Conservation (phyloP, 305 asterid species). For the Fraxinus xanthoxyloides region DNA sequence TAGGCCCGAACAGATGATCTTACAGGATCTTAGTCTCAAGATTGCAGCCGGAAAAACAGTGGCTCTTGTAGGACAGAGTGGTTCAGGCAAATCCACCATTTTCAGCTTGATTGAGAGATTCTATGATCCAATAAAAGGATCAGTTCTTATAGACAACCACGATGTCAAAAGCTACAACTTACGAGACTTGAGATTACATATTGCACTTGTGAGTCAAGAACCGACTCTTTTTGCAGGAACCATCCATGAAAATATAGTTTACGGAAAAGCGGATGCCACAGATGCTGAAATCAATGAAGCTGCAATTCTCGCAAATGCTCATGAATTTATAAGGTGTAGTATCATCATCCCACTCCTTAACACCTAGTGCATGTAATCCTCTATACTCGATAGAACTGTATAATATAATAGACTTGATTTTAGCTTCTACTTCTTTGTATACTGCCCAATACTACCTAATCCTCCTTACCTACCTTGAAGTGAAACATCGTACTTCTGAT, state of each 20-base stretch:
- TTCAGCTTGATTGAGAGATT: slow-evolving; percentile 69
- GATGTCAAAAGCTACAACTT: slow-evolving; percentile 60
- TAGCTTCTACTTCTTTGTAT: neutral
- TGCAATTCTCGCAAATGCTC: slow-evolving; percentile 66
- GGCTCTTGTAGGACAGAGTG: slow-evolving; percentile 79
- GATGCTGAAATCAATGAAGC: slow-evolving; percentile 67
- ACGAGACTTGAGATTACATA: slow-evolving; percentile 60
- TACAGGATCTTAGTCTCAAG: slow-evolving; percentile 53
- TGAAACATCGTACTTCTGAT: neutral
- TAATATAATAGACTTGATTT: neutral
- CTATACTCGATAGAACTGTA: neutral
- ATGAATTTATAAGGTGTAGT: slow-evolving; percentile 65
- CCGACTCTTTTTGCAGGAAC: slow-evolving; percentile 70
- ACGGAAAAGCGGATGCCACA: slow-evolving; percentile 50
- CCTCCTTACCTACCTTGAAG: neutral
- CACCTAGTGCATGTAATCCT: neutral
- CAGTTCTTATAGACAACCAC: slow-evolving; percentile 46
- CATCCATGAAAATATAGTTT: slow-evolving; percentile 55
- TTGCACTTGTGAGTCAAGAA: slow-evolving; percentile 78
- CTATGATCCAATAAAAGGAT: slow-evolving; percentile 70
- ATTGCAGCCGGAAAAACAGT: slow-evolving; percentile 58
- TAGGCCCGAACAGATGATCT: slow-evolving; percentile 67
- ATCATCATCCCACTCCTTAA: neutral
- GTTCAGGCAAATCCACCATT: slow-evolving; percentile 81
- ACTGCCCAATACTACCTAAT: neutral